These are phyloP conservation scores for Cryptosporidium parvum DNA, from an alignment of 169 alveolate species.

Conservation along the genomic window DNA sequence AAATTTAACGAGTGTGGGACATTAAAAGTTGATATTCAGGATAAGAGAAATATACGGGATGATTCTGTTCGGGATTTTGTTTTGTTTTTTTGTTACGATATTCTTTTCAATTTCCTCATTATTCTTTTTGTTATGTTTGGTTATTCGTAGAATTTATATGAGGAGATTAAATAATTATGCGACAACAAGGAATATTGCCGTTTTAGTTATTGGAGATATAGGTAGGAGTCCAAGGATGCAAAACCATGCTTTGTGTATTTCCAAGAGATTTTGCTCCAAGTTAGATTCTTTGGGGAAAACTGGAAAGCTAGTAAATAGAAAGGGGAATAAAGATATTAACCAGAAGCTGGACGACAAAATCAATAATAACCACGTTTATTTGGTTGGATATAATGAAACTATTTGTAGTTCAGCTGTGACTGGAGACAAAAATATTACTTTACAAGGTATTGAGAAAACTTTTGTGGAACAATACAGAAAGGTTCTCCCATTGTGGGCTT, in stretches of 20 bases:
- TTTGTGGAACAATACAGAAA: conserved; percentile 17
- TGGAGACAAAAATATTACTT: conserved; percentile 34
- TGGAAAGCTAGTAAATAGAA: not conserved
- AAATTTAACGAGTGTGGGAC: conserved; percentile 1
- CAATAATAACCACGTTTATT: conserved; percentile 54
- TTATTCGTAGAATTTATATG: not conserved
- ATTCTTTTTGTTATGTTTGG: not conserved
- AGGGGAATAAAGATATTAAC: not conserved
- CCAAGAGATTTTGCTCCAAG: conserved; percentile 71
- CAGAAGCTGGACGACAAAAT: not conserved
- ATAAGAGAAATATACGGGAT: not conserved
- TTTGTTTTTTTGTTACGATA: not conserved
- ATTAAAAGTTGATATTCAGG: not conserved
- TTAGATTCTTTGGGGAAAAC: not conserved
- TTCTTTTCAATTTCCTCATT: not conserved
- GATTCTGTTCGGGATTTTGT: conserved; percentile 3
- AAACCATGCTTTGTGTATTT: conserved; percentile 85
- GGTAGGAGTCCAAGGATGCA: conserved; percentile 91
- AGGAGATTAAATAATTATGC: conserved; percentile 3
- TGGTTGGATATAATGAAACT: conserved; percentile 63
- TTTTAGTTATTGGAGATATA: conserved; percentile 90
- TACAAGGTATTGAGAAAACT: conserved; percentile 10
- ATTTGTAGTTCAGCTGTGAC: conserved; percentile 27
- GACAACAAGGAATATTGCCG: conserved; percentile 56
- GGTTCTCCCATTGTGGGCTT: conserved; percentile 80